Percentiles rank a stretch among this genome's conserved stretches.
Conservation (phyloP, 2,329 filamentous ascomycete species). For the Fusarium palustre region DNA sequence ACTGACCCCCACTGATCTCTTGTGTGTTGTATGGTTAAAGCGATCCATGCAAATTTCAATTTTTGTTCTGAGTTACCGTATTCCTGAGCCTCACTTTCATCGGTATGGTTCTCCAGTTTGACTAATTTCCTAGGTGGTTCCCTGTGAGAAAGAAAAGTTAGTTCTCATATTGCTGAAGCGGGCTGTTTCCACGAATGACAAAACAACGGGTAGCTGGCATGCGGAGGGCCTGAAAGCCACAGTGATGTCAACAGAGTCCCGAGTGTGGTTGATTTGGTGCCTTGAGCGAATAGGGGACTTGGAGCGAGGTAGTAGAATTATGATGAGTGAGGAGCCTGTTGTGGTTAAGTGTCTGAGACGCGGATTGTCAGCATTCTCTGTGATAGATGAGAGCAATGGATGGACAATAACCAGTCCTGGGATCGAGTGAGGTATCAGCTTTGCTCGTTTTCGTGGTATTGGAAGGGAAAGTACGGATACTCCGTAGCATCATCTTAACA, state of each 20-base stretch:
- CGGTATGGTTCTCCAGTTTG: slow-evolving; percentile 6
- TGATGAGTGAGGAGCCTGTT: slow-evolving; percentile 22
- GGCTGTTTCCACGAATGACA: slow-evolving; percentile 31
- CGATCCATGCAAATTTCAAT: slow-evolving; percentile 20
- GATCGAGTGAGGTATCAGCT: neutral
- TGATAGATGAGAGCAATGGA: neutral
- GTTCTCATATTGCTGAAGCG: slow-evolving; percentile 27
- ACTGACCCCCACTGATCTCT: slow-evolving; percentile 35
- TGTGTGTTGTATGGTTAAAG: slow-evolving; percentile 3
- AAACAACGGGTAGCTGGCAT: slow-evolving; percentile 13
- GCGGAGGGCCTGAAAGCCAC: slow-evolving; percentile 28
- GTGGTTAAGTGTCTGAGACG: slow-evolving; percentile 15
- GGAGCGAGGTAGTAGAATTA: slow-evolving; percentile 27
- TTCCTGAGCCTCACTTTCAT: too few relatives aligned
- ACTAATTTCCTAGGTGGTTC: slow-evolving; percentile 3
- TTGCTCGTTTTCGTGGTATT: slow-evolving; percentile 3
- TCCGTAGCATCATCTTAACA: slow-evolving; percentile 5
- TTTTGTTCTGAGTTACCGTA: slow-evolving; percentile 9
- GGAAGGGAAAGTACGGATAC: slow-evolving; percentile 17
- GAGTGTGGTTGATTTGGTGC: slow-evolving; percentile 36
- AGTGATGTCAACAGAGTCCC: slow-evolving; percentile 44
- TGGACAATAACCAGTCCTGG: neutral
- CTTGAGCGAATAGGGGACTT: slow-evolving; percentile 38
- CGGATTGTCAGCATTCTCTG: neutral
- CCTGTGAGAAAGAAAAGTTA: slow-evolving; percentile 13